Base-by-base conservation (phyloP, 139 green algal species). In the Chlamydomonas asymmetrica region DNA sequence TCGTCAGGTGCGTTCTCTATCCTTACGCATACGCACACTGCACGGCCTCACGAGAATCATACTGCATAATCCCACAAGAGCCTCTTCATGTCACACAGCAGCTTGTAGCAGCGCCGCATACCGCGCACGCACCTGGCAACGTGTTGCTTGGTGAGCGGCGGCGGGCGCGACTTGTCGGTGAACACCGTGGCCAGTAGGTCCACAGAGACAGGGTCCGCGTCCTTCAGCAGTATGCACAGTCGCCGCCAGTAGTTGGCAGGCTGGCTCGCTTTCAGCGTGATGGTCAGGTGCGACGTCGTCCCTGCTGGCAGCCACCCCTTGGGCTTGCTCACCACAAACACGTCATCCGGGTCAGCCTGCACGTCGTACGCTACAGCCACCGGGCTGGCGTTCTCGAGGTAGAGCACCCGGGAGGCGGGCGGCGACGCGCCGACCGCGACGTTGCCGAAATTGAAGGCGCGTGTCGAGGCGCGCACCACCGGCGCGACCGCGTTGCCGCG, bases 181-280 rank as follows among this genome's bases (percentile, higher is more conserved):
- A 76, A 93, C 38, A 62, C 73, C 5, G 85, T 92, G 23, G 81
- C 90, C 35, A 93, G 38, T 4, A 89, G 78, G 70, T 93, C 87
- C n/a, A 94, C 43, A 4, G 64, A 65, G 27, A 76, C 63, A 23
- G 80, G 80, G 7, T 80, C 70, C 0, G 74, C 63, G 57, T 85
- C 65, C 76, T 89, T 88, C 61, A 93, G 56, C 23, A 92, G 65
- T 66, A 84, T 85, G 0, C 76, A 57, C 20, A 93, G 62, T 7
- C 86, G 79, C 27, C 82, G 80, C 84, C 86, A 93, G 74, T 87
- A 91, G 81, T 93, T 93, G 23, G 80, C 76, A 20, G 87, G 45
- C 29, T 74, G 50, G 0, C 22, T 0, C 4, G 80, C 34, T 1
- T 54, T 68, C 75, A 93, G 92, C 5, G 73, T 80, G 38, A 93